phyloP scores from a whole-genome alignment of 495 filamentous ascomycete species.

The Xylaria cubensis region DNA sequence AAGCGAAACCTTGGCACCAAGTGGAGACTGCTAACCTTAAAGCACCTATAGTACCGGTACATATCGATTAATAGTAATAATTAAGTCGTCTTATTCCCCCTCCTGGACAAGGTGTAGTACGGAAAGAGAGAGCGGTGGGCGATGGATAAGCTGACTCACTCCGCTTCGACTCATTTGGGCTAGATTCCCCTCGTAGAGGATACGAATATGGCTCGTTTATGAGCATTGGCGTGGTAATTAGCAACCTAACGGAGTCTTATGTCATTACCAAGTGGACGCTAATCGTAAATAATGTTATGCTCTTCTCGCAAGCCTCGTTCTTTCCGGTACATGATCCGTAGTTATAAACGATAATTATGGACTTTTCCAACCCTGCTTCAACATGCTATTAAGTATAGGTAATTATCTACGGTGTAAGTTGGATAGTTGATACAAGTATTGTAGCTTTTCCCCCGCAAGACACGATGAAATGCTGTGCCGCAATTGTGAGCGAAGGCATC shows the following conservation, averaged over 20 bases:
- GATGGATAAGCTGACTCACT: conserved; percentile 11
- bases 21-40: conserved; percentile 17
- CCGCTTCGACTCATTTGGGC: not conserved
- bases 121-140: not conserved
- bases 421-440: not conserved
- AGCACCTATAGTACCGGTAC: conserved; percentile 4
- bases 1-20: not conserved
- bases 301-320: not conserved
- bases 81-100: not conserved
- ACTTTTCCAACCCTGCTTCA: not conserved
- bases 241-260: not conserved
- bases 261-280: not conserved
- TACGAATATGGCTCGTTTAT: not conserved
- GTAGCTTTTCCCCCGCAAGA: not conserved
- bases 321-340: not conserved
- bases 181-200: not conserved
- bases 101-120: conserved; percentile 4
- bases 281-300: not conserved
- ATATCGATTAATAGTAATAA: not conserved
- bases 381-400: not conserved
- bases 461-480: not conserved
- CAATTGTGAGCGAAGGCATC: not conserved
- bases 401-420: not conserved
- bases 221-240: not conserved
- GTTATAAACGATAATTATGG: not conserved